A percentile compares a stretch with the other conserved stretches of the same genome.
Evolutionary conservation across 1,284 basidiomycete species (phyloP).

Genomic region (Puccinia novopanici): DNA sequence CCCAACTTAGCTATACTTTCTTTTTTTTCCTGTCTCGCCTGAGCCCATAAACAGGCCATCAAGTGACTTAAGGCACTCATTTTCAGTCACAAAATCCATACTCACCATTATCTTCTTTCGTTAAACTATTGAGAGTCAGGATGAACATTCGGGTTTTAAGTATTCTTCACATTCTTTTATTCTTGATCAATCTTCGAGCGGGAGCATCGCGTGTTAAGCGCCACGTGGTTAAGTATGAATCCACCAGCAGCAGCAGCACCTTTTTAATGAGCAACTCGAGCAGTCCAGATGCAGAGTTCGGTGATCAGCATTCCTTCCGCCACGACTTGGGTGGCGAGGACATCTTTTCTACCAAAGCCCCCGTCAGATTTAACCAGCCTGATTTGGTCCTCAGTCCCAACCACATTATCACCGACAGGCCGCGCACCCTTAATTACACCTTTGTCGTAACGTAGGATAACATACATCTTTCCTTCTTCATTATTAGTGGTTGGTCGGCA

Average conservation of each 20-base stretch:
- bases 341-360: constrained; percentile 12
- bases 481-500: too few species aligned
- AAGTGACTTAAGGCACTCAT: neutral
- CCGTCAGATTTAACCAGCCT: constrained; percentile 27
- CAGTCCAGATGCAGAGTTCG: too few species aligned
- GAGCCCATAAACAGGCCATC: neutral
- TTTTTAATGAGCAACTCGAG: too few species aligned
- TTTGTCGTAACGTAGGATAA: constrained; percentile 28
- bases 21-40: neutral
- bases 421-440: constrained; percentile 23
- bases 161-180: constrained; percentile 21
- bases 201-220: neutral
- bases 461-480: neutral
- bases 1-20: neutral
- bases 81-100: neutral
- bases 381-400: constrained; percentile 15
- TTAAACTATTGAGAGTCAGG: neutral
- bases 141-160: neutral
- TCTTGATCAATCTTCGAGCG: neutral
- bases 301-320: too few species aligned
- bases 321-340: constrained; percentile 11
- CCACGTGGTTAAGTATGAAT: too few species aligned
- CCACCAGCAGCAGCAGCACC: too few species aligned
- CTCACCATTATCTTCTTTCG: neutral
- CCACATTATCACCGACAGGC: constrained; percentile 21